Conservation (phyloP, 768 basidiomycete species). For the Lentinus brumalis region DNA sequence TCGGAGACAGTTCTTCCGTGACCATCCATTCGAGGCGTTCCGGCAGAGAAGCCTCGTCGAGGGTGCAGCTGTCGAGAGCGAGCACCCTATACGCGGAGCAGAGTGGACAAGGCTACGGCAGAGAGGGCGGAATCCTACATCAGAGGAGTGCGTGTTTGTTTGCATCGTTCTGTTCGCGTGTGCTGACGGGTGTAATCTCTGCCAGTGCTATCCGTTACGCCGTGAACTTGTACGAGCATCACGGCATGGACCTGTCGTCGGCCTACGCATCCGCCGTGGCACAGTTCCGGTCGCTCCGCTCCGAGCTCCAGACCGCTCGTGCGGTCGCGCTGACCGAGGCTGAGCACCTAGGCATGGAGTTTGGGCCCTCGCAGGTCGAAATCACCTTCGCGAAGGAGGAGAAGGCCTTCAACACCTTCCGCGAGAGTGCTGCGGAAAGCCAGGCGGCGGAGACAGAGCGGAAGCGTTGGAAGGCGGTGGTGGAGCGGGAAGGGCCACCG, state of each 20-base stretch:
- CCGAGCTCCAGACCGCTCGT: slow-evolving; percentile 78
- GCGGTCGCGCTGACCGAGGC: slow-evolving; percentile 82
- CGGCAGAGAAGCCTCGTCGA: slow-evolving; percentile 80
- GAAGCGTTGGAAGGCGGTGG: slow-evolving; percentile 72
- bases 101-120: slow-evolving; percentile 83
- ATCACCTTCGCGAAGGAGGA: slow-evolving; percentile 63
- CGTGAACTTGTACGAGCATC: slow-evolving; percentile 72
- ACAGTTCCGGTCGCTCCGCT: slow-evolving; percentile 87
- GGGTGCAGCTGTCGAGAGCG: slow-evolving; percentile 53
- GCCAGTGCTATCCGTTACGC: slow-evolving; percentile 77
- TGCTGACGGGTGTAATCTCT: slow-evolving; percentile 13
- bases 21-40: slow-evolving; percentile 96
- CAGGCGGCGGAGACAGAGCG: slow-evolving; percentile 31
- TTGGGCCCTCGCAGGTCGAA: slow-evolving; percentile 61
- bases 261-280: slow-evolving; percentile 81
- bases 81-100: slow-evolving; percentile 57
- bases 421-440: slow-evolving; percentile 49
- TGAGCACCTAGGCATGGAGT: slow-evolving; percentile 67
- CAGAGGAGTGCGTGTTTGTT: slow-evolving; percentile 79
- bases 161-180: background rate
- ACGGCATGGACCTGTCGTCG: slow-evolving; percentile 63
- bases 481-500: slow-evolving; percentile 33
- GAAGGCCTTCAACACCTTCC: slow-evolving; percentile 59
- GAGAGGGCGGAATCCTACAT: slow-evolving; percentile 75
- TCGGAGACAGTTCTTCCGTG: slow-evolving; percentile 88